Evolutionary conservation across 495 filamentous ascomycete genomes (phyloP).

Genomic region (Collariella sp.): DNA sequence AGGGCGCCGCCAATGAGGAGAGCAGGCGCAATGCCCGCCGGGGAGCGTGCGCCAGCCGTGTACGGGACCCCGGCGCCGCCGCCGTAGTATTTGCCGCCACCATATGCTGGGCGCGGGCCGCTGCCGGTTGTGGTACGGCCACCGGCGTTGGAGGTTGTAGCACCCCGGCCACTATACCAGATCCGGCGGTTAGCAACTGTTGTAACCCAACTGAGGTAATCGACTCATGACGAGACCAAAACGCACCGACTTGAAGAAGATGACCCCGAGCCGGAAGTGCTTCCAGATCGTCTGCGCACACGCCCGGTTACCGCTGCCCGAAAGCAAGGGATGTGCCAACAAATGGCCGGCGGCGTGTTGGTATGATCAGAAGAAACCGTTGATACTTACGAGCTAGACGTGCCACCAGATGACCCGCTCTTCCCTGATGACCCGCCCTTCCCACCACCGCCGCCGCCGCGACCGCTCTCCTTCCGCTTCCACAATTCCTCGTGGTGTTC

Average conservation of each 20-base stretch:
- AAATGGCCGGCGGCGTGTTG: not conserved
- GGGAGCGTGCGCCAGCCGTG: slow-evolving; percentile 47
- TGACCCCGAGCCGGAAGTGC: not conserved
- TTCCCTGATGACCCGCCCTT: slow-evolving; percentile 24
- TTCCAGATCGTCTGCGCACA: not conserved
- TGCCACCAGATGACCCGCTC: not conserved
- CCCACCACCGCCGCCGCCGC: slow-evolving; percentile 41
- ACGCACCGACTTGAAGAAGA: not conserved
- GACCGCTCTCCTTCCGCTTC: slow-evolving; percentile 51
- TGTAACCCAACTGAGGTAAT: not conserved
- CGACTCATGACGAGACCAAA: not conserved
- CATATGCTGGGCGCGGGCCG: slow-evolving; percentile 52
- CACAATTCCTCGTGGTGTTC: slow-evolving; percentile 34
- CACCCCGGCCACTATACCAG: slow-evolving; percentile 15
- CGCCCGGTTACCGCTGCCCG: not conserved
- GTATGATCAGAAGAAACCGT: not conserved
- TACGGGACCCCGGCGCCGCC: slow-evolving; percentile 71
- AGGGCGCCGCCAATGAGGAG: slow-evolving; percentile 49
- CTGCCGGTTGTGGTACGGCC: slow-evolving; percentile 58
- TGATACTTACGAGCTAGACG: slow-evolving; percentile 1
- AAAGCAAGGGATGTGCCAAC: not conserved
- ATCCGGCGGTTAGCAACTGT: not conserved
- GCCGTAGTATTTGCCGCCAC: slow-evolving; percentile 64
- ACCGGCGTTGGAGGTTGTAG: slow-evolving; percentile 46
- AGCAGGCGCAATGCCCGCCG: slow-evolving; percentile 51